Evolutionary conservation across 345 rosid species (phyloP).

Genomic region (Populus deltoides): DNA sequence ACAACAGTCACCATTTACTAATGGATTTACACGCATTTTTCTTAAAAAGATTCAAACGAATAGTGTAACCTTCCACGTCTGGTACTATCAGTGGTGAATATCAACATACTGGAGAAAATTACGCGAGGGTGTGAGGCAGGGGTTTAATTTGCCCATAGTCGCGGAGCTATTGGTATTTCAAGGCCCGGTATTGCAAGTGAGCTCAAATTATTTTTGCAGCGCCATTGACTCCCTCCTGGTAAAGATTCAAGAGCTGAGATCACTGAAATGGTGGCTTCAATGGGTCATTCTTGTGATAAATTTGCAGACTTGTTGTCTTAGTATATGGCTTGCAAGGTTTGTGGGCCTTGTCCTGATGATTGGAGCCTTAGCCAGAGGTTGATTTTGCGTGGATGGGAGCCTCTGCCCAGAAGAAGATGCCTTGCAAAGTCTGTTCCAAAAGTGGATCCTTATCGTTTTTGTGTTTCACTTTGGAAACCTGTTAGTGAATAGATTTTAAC

Average conservation of each 20-base stretch:
- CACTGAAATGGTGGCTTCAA: constrained; percentile 92
- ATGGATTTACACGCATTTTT: not conserved
- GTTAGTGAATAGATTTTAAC: constrained; percentile 67
- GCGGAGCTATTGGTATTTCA: constrained; percentile 51
- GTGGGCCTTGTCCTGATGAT: constrained; percentile 69
- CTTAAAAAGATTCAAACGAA: not conserved
- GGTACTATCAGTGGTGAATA: not conserved
- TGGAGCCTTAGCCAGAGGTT: constrained; percentile 77
- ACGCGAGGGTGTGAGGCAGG: no score
- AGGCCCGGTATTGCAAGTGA: constrained; percentile 76
- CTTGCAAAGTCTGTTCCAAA: constrained; percentile 61
- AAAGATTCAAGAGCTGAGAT: constrained; percentile 77
- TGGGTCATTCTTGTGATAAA: constrained; percentile 82
- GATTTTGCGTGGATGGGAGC: constrained; percentile 73
- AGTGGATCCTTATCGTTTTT: constrained; percentile 51
- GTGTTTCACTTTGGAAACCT: constrained; percentile 73
- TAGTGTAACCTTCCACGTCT: not conserved
- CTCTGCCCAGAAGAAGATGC: constrained; percentile 83
- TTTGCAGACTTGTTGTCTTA: constrained; percentile 78
- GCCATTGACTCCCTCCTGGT: constrained; percentile 72
- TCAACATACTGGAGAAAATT: not conserved
- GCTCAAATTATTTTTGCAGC: constrained; percentile 75
- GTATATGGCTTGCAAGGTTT: constrained; percentile 70
- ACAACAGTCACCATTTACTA: not conserved
- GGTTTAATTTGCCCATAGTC: no score